These are phyloP conservation scores for Phoenix roebelenii DNA, from an alignment of 176 grass and related monocot genomes.

Conservation along the genomic window DNA sequence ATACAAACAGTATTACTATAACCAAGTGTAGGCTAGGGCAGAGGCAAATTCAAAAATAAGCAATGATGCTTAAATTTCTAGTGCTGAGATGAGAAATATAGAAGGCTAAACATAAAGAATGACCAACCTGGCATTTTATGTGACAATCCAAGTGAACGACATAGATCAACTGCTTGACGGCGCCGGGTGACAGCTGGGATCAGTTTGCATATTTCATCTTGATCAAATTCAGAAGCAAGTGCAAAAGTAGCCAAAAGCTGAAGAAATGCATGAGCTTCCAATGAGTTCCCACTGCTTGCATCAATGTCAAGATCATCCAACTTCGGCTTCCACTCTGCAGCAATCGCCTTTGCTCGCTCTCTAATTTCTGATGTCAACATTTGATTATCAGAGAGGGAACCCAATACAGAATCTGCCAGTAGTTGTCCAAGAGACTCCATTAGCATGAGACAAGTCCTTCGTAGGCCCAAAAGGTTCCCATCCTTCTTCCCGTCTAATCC, in stretches of 20 bases:
- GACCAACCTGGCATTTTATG: slow-evolving; percentile 79
- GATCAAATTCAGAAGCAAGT: slow-evolving; percentile 54
- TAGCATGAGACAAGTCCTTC: slow-evolving; percentile 89
- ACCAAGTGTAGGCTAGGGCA: too few species aligned
- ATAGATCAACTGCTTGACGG: slow-evolving; percentile 78
- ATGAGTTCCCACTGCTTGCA: slow-evolving; percentile 73
- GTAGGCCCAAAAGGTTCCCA: slow-evolving; percentile 72
- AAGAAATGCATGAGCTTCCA: slow-evolving; percentile 98
- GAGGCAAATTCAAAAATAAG: too few species aligned
- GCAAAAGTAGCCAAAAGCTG: slow-evolving; percentile 81
- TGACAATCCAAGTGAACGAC: slow-evolving; percentile 67
- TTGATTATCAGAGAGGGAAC: slow-evolving; percentile 23
- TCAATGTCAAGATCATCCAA: slow-evolving; percentile 72
- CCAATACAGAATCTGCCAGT: slow-evolving; percentile 9
- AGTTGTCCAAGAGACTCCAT: slow-evolving; percentile 82
- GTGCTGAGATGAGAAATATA: background rate
- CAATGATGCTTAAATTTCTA: too few species aligned
- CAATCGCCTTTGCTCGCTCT: slow-evolving; percentile 62
- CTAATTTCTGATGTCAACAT: slow-evolving; percentile 37
- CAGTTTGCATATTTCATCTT: slow-evolving; percentile 79
- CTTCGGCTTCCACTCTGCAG: slow-evolving; percentile 64
- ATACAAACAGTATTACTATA: too few species aligned
- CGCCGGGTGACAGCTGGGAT: slow-evolving; percentile 78
- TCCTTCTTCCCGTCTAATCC: slow-evolving; percentile 83
- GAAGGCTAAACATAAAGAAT: slow-evolving; percentile 14